phyloP scores from a whole-genome alignment of 148 eudicot species.

The Tetragonia tetragonoides region DNA sequence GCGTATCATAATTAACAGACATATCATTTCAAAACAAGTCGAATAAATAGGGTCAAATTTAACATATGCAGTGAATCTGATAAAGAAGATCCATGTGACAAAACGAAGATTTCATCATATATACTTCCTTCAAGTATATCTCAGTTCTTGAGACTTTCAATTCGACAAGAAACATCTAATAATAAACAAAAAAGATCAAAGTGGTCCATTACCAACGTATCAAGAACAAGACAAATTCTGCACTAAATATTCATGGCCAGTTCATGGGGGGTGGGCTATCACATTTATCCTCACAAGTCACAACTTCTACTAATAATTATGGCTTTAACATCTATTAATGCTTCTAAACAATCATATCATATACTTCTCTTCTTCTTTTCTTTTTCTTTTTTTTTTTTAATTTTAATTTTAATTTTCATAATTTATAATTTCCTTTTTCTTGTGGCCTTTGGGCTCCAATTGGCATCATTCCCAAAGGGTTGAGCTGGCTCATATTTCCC shows the following conservation, averaged over 20 bases:
- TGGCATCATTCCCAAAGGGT: constrained; percentile 27
- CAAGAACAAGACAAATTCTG: constrained; percentile 29
- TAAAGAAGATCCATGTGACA: constrained; percentile 26
- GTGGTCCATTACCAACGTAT: constrained; percentile 22
- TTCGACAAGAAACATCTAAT: constrained; percentile 15
- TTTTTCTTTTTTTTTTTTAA: background rate
- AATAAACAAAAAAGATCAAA: constrained; percentile 18
- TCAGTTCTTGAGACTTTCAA: background rate
- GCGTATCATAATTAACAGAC: too few relatives aligned
- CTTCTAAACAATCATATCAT: background rate
- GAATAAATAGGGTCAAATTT: background rate
- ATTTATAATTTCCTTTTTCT: background rate
- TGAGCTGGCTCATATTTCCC: constrained; percentile 21
- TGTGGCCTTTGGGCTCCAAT: constrained; percentile 2
- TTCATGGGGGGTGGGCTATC: constrained; percentile 8
- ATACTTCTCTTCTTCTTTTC: background rate
- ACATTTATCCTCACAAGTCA: background rate
- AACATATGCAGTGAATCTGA: constrained; percentile 25
- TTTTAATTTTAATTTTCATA: background rate
- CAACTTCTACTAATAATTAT: constrained; percentile 3
- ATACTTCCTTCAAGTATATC: constrained; percentile 8
- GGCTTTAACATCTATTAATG: too few relatives aligned
- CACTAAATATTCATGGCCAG: constrained; percentile 25
- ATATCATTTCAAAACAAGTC: too few relatives aligned
- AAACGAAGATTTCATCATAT: constrained; percentile 15